These are phyloP conservation scores for Amanita phalloides DNA, from an alignment of 768 basidiomycete species.

Conservation along the genomic window DNA sequence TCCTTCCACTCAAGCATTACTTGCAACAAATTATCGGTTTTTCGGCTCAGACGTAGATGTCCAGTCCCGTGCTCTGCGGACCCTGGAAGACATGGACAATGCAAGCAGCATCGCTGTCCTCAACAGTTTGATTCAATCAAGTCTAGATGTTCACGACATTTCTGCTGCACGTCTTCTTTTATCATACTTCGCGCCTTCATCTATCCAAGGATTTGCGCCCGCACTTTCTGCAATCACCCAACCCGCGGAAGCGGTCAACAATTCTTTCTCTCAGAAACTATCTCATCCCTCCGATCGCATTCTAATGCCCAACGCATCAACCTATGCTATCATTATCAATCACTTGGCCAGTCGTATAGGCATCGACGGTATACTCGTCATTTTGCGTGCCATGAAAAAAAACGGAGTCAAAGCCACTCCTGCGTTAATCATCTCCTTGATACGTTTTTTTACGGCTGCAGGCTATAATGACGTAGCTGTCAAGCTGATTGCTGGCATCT, in stretches of 20 bases:
- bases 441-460: conserved; percentile 42
- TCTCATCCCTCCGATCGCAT: conserved; percentile 3
- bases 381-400: conserved; percentile 36
- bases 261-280: background rate
- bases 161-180: conserved; percentile 34
- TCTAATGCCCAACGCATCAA: conserved; percentile 40
- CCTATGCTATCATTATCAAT: conserved; percentile 55
- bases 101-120: conserved; percentile 40
- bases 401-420: conserved; percentile 33
- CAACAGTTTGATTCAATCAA: conserved; percentile 58
- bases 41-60: conserved; percentile 50
- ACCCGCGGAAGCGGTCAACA: background rate
- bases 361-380: conserved; percentile 30
- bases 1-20: conserved; percentile 45
- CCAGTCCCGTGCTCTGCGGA: conserved; percentile 37
- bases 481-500: conserved; percentile 36
- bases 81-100: conserved; percentile 29
- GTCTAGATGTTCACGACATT: conserved; percentile 45
- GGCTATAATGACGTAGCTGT: conserved; percentile 40
- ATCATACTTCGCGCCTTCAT: conserved; percentile 29
- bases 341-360: conserved; percentile 34
- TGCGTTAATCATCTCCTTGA: conserved; percentile 38
- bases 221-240: background rate
- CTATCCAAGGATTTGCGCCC: conserved; percentile 9
- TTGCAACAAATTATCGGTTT: conserved; percentile 47